These are phyloP conservation scores for Lyophyllum shimeji DNA, from an alignment of 768 basidiomycete genomes.

Conservation along the genomic window DNA sequence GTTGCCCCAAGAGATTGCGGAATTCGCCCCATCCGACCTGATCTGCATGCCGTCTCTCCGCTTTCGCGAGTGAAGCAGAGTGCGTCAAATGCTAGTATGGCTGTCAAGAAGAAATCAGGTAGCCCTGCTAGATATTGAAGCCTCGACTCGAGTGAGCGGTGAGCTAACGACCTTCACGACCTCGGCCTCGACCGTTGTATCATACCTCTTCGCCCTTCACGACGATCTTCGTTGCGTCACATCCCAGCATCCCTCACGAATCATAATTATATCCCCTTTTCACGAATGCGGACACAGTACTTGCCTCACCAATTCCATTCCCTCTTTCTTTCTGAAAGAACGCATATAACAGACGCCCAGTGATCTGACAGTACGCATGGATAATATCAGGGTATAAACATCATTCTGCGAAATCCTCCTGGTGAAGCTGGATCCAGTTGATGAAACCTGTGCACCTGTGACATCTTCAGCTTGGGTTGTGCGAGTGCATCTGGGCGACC, in stretches of 20 bases:
- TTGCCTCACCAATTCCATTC: neutral
- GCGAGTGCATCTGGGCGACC: neutral
- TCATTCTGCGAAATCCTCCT: constrained; percentile 19
- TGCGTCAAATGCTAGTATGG: constrained; percentile 30
- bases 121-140: constrained; percentile 21
- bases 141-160: neutral
- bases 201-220: neutral
- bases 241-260: neutral
- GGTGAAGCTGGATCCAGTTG: constrained; percentile 19
- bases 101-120: constrained; percentile 25
- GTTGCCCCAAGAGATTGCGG: constrained; percentile 79
- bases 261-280: constrained; percentile 2
- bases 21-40: constrained; percentile 39
- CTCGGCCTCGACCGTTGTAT: neutral
- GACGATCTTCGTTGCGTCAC: neutral
- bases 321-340: neutral
- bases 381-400: neutral
- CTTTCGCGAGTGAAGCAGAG: constrained; percentile 40
- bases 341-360: neutral
- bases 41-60: constrained; percentile 32
- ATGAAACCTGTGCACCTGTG: constrained; percentile 17
- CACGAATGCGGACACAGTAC: neutral
- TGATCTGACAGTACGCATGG: neutral
- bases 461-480: neutral
- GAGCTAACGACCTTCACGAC: constrained; percentile 5